Evolutionary conservation across 2,329 filamentous ascomycete species (phyloP), one percentile per base, ranked within the genome.

Genomic region (Chrysosporium queenslandicum): DNA sequence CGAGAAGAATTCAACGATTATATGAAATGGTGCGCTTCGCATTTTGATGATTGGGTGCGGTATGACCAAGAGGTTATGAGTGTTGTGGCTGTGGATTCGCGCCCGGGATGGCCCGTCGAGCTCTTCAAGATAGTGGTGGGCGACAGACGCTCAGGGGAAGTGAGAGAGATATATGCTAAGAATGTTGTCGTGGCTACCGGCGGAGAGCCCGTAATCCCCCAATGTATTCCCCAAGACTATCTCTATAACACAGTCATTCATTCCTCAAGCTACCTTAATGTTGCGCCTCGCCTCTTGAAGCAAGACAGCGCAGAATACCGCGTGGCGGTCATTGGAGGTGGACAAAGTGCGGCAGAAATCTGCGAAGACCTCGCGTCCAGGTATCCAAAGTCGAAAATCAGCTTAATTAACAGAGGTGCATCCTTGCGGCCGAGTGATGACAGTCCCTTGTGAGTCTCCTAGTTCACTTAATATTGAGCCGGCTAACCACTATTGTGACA

Each of bases 1-100:
- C 81, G 91, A 23, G 75, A 85, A 56, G 91, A 97, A 71, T 97
- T 94, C 64, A 90, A 96, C 67, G 90, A 95, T 69, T 97, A 97
- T 70, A 83, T 97, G 69, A 80, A 85, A 56, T 97, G 91, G 91
- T 95, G 88, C 65, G 86, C 91, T 11, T 75, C 79, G 55, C 83
- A 83, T 65, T 97, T 97, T 63, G 78, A 78, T 46, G 69, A 82
- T 56, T 71, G 85, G 40, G 86, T 94, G 45, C 76, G 77, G 46
- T 97, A 96, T 66, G 78, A 80, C 55, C 82, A 84, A 61, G 85
- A 94, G 66, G 90, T 92, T 2, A 65, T 87, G 34, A 78, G 82
- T 18, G 79, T 95, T 16, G 72, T 80, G 5, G 84, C 86, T 0
- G 76, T 80, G 36, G 71, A 74, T 56, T 70, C 70, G 23, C 63